phyloP scores from a whole-genome alignment of 2,329 filamentous ascomycete genomes.

The Colletotrichum aenigma region DNA sequence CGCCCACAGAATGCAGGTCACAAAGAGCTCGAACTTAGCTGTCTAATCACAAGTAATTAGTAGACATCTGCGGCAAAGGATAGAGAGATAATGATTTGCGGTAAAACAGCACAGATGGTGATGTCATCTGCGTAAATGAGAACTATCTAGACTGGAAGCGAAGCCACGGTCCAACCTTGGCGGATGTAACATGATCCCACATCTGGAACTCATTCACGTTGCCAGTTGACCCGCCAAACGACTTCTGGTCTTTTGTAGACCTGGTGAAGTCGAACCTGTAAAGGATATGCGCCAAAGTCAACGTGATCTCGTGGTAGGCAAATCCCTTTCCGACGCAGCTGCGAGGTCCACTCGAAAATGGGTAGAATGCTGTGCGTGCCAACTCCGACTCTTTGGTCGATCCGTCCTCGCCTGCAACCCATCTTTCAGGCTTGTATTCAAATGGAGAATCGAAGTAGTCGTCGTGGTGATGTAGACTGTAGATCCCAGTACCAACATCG shows the following conservation, averaged over 20 bases:
- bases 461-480: constrained; percentile 22
- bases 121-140: neutral
- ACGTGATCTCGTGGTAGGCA: neutral
- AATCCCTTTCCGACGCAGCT: constrained; percentile 1
- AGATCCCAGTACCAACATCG: constrained; percentile 23
- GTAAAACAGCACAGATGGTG: neutral
- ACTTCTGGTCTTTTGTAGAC: neutral
- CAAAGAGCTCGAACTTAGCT: neutral
- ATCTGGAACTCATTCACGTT: constrained; percentile 3
- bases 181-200: constrained; percentile 9
- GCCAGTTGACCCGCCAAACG: neutral
- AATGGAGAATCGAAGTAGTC: neutral
- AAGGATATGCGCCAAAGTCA: constrained; percentile 3
- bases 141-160: neutral
- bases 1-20: neutral
- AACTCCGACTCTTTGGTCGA: constrained; percentile 54
- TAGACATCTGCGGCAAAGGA: neutral
- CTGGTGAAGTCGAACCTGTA: neutral
- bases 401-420: constrained; percentile 30
- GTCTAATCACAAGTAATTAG: neutral
- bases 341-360: constrained; percentile 5
- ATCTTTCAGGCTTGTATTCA: constrained; percentile 1
- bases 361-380: constrained; percentile 50
- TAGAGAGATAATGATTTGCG: neutral
- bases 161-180: constrained; percentile 2